Percentiles rank a stretch among this genome's conserved stretches.
Evolutionary conservation across 495 filamentous ascomycete genomes (phyloP).

Genomic region (Aspergillus sclerotioniger): DNA sequence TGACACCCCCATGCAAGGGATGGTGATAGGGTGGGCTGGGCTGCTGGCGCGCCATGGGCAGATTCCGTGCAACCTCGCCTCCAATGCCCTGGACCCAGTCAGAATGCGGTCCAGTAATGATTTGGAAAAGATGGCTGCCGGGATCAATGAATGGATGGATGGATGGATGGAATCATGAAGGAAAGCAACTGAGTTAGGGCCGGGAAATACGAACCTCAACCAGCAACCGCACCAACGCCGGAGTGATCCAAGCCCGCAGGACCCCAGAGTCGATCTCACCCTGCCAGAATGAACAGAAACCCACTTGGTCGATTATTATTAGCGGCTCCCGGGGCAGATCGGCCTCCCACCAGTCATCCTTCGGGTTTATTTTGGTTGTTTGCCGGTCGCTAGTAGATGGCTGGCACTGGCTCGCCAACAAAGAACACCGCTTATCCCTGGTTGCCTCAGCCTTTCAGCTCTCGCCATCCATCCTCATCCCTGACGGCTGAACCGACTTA

Average conservation of each 20-base stretch:
- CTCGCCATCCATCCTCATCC: neutral
- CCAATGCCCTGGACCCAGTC: neutral
- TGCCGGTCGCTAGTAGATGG: neutral
- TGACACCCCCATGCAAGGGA: constrained; percentile 25
- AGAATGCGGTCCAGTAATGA: neutral
- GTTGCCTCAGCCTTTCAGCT: neutral
- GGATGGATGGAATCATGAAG: neutral
- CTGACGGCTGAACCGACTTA: too few relatives aligned
- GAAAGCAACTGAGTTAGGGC: neutral
- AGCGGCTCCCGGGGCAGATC: neutral
- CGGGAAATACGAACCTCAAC: neutral
- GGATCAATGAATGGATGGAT: too few relatives aligned
- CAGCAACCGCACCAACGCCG: neutral
- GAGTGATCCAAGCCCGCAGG: neutral
- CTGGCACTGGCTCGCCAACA: too few relatives aligned
- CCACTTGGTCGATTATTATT: neutral
- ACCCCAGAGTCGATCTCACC: neutral
- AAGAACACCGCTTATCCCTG: constrained; percentile 4
- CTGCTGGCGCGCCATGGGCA: neutral
- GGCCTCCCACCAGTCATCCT: neutral
- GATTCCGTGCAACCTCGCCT: constrained; percentile 1
- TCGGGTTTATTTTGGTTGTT: neutral
- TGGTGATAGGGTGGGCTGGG: neutral
- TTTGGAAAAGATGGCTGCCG: neutral
- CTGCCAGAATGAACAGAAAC: neutral